Evolutionary conservation across 805 yeast genomes (phyloP).

Genomic region (Hanseniaspora singularis): DNA sequence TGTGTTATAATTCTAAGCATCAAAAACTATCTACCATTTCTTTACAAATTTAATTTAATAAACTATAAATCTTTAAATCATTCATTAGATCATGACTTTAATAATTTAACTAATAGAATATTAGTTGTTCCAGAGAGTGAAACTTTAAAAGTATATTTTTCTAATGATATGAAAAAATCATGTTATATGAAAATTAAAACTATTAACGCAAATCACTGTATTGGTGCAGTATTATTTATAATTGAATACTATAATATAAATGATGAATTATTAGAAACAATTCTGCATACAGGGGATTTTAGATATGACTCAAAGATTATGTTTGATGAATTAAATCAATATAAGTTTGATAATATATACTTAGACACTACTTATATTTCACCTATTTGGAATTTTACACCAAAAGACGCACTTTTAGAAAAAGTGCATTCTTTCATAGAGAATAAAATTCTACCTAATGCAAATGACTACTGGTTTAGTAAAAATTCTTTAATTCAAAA

Average conservation of each 20-base stretch:
- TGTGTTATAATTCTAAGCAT: conserved; percentile 53
- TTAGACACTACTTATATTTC: conserved; percentile 73
- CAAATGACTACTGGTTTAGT: neutral
- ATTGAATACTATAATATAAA: conserved; percentile 37
- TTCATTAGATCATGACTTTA: conserved; percentile 28
- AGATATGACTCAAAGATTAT: conserved; percentile 45
- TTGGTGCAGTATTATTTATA: conserved; percentile 78
- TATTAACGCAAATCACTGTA: conserved; percentile 89
- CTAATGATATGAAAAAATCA: neutral
- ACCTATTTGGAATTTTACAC: conserved; percentile 27
- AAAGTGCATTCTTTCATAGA: conserved; percentile 16
- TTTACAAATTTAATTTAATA: conserved; percentile 40
- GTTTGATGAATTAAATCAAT: conserved; percentile 19
- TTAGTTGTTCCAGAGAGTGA: neutral
- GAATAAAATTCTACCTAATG: neutral
- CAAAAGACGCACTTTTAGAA: conserved; percentile 22
- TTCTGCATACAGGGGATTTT: conserved; percentile 90
- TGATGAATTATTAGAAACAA: conserved; percentile 22
- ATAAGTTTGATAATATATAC: conserved; percentile 48
- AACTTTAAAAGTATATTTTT: neutral
- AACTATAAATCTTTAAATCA: conserved; percentile 22
- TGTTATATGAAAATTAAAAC: conserved; percentile 41
- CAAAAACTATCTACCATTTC: conserved; percentile 51
- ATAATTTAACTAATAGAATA: conserved; percentile 33
- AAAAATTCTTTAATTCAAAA: conserved; percentile 13